Conservation (phyloP, 805 yeast genomes). For the Myxozyma neotropica region DNA sequence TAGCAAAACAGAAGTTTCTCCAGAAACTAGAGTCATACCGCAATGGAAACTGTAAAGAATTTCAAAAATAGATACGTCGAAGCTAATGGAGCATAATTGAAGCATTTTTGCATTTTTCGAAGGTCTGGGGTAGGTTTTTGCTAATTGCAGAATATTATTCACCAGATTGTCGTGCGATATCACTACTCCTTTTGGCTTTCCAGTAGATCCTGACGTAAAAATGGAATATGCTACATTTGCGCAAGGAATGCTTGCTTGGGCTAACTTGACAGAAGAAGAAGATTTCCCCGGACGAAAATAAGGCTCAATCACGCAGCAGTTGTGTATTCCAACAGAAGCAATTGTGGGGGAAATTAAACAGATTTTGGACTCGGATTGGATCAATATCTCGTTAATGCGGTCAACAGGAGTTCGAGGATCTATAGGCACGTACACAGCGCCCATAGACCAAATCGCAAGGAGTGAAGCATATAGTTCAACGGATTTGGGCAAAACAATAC, state of each 20-base stretch:
- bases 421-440: slow-evolving; percentile 35
- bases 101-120: slow-evolving; percentile 22
- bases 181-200: slow-evolving; percentile 37
- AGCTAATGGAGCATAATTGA: slow-evolving; percentile 35
- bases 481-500: slow-evolving; percentile 17
- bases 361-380: not conserved
- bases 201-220: slow-evolving; percentile 38
- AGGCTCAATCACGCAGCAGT: not conserved
- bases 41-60: slow-evolving; percentile 28
- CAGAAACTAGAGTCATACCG: slow-evolving; percentile 30
- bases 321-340: not conserved
- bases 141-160: slow-evolving; percentile 31
- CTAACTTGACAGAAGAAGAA: not conserved
- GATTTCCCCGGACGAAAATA: not conserved
- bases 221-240: slow-evolving; percentile 27
- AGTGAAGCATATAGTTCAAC: slow-evolving; percentile 28
- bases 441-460: slow-evolving; percentile 28
- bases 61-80: slow-evolving; percentile 38
- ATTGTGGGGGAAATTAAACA: not conserved
- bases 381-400: slow-evolving; percentile 13
- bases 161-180: slow-evolving; percentile 33
- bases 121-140: slow-evolving; percentile 20
- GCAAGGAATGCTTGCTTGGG: not conserved
- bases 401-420: slow-evolving; percentile 22
- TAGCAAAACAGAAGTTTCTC: slow-evolving; percentile 20